phyloP scores from a whole-genome alignment of 2,329 filamentous ascomycete genomes.

The Aspergillus alliaceus region DNA sequence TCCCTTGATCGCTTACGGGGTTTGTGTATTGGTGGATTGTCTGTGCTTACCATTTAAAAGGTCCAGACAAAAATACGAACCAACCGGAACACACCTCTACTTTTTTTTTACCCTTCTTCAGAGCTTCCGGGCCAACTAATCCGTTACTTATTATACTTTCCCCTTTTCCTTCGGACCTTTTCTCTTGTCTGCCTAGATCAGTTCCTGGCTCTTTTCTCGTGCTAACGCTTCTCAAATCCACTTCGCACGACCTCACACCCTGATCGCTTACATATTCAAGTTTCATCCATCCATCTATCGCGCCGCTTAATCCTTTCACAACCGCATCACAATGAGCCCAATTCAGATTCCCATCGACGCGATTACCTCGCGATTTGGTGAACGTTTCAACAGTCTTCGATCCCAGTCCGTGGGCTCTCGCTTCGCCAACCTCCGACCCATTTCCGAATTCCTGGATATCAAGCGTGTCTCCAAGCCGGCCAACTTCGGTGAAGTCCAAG shows the following conservation, averaged over 20 bases:
- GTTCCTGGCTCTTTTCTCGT: background rate
- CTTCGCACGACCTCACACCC: background rate
- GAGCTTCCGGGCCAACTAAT: constrained; percentile 19
- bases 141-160: constrained; percentile 12
- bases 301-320: background rate
- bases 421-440: constrained; percentile 87
- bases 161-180: background rate
- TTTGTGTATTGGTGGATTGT: background rate
- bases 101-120: constrained; percentile 5
- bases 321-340: constrained; percentile 67
- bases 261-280: background rate
- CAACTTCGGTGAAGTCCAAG: constrained; percentile 88
- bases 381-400: constrained; percentile 81
- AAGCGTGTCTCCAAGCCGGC: constrained; percentile 93
- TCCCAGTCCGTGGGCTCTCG: constrained; percentile 75
- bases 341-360: constrained; percentile 92
- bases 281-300: background rate
- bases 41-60: background rate
- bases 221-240: too few relatives aligned
- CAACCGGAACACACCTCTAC: too few relatives aligned
- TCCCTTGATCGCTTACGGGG: background rate
- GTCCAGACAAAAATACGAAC: constrained; percentile 2
- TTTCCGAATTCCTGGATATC: constrained; percentile 92
- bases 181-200: constrained; percentile 6
- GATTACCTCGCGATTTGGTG: constrained; percentile 87